These are phyloP conservation scores for Sextonia rubra DNA, from an alignment of 164 flowering plant species.

Conservation along the genomic window DNA sequence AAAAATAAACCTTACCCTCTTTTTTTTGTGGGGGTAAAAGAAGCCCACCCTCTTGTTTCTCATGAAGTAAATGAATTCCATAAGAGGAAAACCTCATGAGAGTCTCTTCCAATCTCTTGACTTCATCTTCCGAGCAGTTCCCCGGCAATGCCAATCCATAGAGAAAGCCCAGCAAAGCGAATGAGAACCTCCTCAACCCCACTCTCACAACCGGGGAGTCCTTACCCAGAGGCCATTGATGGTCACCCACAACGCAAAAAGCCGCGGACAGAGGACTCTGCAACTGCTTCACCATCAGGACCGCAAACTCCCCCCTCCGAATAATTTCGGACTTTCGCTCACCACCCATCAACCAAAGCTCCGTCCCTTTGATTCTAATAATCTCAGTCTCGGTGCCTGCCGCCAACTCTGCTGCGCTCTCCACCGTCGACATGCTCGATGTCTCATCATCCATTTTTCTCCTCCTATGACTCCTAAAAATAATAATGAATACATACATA, in stretches of 20 bases:
- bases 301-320: constrained; percentile 10
- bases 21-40: too few species aligned
- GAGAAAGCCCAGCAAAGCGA: constrained; percentile 16
- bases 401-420: not conserved
- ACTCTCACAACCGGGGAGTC: constrained; percentile 14
- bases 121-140: not conserved
- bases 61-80: constrained; percentile 9
- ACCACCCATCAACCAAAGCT: constrained; percentile 7
- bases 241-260: constrained; percentile 16
- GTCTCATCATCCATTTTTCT: constrained; percentile 5
- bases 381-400: constrained; percentile 4
- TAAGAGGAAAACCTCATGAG: constrained; percentile 9
- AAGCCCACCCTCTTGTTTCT: not conserved
- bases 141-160: constrained; percentile 15
- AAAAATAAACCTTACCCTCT: not conserved
- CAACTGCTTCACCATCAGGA: constrained; percentile 4
- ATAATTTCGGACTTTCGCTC: not conserved
- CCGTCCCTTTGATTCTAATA: not conserved
- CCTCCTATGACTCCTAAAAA: not conserved
- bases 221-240: constrained; percentile 19
- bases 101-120: constrained; percentile 6
- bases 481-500: not conserved
- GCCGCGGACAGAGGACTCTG: constrained; percentile 5
- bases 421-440: constrained; percentile 1
- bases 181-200: constrained; percentile 12